A percentile compares a stretch with the other conserved stretches of the same genome.
Evolutionary conservation across 805 yeast species (phyloP).

Genomic region (Starmerella sp.): DNA sequence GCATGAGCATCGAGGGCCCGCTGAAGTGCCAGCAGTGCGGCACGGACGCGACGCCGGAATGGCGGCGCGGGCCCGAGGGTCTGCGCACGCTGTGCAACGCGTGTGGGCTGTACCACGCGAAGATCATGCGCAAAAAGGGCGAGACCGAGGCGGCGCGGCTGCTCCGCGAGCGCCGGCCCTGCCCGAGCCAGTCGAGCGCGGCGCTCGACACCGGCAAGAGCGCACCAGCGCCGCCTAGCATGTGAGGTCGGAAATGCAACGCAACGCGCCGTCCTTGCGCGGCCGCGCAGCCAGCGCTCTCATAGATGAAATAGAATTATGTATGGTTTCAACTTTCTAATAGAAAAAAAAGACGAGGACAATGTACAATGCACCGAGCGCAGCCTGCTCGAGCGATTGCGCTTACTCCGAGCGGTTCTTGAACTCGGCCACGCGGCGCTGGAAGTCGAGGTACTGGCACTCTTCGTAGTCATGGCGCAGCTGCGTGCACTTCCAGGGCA

Average conservation of each 20-base stretch:
- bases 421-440: conserved; percentile 66
- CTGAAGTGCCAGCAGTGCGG: conserved; percentile 39
- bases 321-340: not conserved
- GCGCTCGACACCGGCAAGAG: not conserved
- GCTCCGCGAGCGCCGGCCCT: conserved; percentile 28
- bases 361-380: not conserved
- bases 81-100: conserved; percentile 70
- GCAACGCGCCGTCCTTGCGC: too few species aligned
- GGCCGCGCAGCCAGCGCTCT: not conserved
- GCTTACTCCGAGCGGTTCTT: conserved; percentile 29
- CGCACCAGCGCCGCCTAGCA: not conserved
- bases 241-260: too few species aligned
- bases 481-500: conserved; percentile 64
- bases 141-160: conserved; percentile 34
- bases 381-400: not conserved
- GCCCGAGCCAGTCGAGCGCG: not conserved
- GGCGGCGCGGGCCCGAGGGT: conserved; percentile 77
- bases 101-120: conserved; percentile 67
- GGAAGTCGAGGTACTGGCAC: conserved; percentile 71
- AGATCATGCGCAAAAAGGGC: conserved; percentile 50
- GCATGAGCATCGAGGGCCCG: conserved; percentile 13
- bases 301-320: not conserved
- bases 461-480: conserved; percentile 78
- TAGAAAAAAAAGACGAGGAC: not conserved
- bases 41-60: conserved; percentile 60